Base-by-base conservation (phyloP, 306 rosid genomes). In the Trifolium dubium region DNA sequence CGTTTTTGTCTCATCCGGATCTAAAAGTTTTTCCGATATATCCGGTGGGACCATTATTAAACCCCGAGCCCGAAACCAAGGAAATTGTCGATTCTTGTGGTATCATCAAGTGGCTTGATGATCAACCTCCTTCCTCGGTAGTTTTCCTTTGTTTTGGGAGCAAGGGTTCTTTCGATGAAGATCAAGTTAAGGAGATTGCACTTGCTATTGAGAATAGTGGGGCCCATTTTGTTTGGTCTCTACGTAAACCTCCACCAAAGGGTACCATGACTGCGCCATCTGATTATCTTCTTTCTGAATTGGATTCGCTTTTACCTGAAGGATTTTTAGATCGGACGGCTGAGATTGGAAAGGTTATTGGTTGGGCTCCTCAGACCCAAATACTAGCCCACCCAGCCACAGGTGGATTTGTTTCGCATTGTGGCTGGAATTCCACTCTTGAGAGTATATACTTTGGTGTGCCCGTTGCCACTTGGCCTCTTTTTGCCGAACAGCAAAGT, bases 81-180 rank as follows among this genome's bases (percentile, higher is more conserved):
- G 6, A 0, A 23, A 1, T 32, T 0, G n/a, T 0, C 5, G 64
- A 58, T 12, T 30, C 14, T 3, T 70, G 23, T 18, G 73, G 71
- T 5, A 49, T 84, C n/a, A 11, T 89, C n/a, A 37, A 67, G 5
- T 89, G 96, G 96, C 87, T 91, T 1, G 90, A 91, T 9, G 35
- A 66, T 4, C 92, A 88, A 73, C 87, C 90, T 15, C 74, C 73
- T 43, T 74, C 68, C 4, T 91, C 97, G 1, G 94, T 91, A 5
- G 37, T 87, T n/a, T 89, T 87, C 72, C 49, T 91, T 10, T 81
- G 84, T 78, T 81, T 81, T 6, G 84, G 84, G 32, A 81, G 81
- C 60, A 64, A 0, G 49, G 78, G 84, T 34, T 2, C 28, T 15
- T 76, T 81, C 7, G 6, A 7, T 5, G 34, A 55, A 58, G 71